Percentiles rank a stretch among this genome's conserved stretches.
These are phyloP conservation scores for Erythrophleum ivorense DNA, from an alignment of 331 rosid species.

Conservation along the genomic window DNA sequence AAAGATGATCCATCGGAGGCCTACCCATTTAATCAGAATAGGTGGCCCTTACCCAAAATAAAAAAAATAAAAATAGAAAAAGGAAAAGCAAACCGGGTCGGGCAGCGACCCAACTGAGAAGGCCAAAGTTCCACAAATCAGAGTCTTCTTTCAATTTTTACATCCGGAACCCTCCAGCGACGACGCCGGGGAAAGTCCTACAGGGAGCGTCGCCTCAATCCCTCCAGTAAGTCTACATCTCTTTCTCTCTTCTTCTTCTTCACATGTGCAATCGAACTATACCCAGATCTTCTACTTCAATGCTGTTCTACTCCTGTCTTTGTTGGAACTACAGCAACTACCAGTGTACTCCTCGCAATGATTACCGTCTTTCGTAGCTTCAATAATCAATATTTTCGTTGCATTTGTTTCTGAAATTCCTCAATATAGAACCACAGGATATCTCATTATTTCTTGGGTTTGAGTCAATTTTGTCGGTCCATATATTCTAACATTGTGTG, in stretches of 20 bases:
- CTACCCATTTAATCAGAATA: neutral
- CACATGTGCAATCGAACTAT: neutral
- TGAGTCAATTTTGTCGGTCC: neutral
- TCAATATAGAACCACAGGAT: neutral
- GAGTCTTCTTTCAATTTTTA: neutral
- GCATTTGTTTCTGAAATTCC: neutral
- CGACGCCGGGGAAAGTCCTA: constrained; percentile 22
- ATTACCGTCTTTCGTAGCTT: neutral
- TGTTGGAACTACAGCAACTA: neutral
- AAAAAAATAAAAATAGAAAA: neutral
- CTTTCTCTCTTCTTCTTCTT: neutral
- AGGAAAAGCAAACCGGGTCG: neutral
- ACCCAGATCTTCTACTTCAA: neutral
- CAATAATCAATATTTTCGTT: neutral
- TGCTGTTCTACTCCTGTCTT: neutral
- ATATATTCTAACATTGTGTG: neutral
- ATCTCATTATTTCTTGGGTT: neutral
- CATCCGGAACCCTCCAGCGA: constrained; percentile 3
- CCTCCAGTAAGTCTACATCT: neutral
- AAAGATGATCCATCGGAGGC: neutral
- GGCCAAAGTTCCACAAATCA: neutral
- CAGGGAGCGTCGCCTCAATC: neutral
- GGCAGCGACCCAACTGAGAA: neutral
- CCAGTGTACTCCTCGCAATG: neutral
- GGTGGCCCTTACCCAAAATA: neutral